These are phyloP conservation scores for Coemansia sp. DNA, from an alignment of 192 early-diverging fungal species.

Conservation along the genomic window DNA sequence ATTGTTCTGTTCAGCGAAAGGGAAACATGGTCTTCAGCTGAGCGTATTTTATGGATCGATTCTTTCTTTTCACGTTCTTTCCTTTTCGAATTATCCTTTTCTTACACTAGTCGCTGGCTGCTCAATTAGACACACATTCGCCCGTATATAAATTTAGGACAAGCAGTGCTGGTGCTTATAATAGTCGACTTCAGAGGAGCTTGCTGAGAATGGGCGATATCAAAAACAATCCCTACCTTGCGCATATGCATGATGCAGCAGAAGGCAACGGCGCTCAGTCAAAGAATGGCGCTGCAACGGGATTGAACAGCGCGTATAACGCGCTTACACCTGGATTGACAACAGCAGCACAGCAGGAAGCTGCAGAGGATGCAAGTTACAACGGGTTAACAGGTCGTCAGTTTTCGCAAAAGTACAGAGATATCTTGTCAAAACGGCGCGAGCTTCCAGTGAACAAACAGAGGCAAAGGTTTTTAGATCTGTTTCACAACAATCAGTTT, in stretches of 20 bases:
- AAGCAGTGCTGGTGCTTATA: no score
- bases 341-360: conserved; percentile 81
- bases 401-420: conserved; percentile 80
- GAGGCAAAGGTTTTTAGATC: conserved; percentile 83
- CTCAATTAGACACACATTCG: no score
- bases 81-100: no score
- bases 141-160: no score
- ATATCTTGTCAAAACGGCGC: conserved; percentile 82
- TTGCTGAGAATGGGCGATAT: conserved; percentile 28
- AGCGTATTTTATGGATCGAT: no score
- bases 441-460: conserved; percentile 94
- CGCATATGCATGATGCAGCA: conserved; percentile 43
- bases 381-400: conserved; percentile 83
- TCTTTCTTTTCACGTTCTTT: no score
- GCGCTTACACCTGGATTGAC: conserved; percentile 38
- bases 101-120: no score
- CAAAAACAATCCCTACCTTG: conserved; percentile 50
- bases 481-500: conserved; percentile 93
- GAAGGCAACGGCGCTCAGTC: conserved; percentile 1
- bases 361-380: conserved; percentile 64
- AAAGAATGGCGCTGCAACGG: neutral
- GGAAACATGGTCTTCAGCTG: no score
- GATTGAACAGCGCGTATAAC: conserved; percentile 30
- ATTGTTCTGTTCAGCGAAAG: no score
- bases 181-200: no score